Percentiles rank a stretch among this genome's conserved stretches.
phyloP scores from a whole-genome alignment of 495 filamentous ascomycete genomes.

The Penicillium mononematosum region DNA sequence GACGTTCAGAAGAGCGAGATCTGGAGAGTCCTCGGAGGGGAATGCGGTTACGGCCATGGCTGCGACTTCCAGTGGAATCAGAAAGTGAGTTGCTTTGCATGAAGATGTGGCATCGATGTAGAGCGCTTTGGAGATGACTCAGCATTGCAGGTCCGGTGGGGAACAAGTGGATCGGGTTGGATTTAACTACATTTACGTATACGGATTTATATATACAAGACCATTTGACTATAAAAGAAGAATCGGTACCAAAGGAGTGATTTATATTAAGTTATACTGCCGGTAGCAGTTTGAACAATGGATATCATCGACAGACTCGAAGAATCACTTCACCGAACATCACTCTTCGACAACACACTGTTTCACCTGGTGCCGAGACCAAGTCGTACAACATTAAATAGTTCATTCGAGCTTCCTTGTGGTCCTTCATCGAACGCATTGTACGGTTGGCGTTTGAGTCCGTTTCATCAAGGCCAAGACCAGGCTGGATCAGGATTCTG shows the following conservation, averaged over 20 bases:
- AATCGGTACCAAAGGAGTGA: too few relatives aligned
- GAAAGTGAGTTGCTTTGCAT: neutral
- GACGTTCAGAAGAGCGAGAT: slow-evolving; percentile 57
- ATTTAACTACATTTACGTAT: neutral
- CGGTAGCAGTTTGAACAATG: too few relatives aligned
- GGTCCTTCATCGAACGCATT: neutral
- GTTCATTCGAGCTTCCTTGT: neutral
- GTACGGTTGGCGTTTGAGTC: neutral
- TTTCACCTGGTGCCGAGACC: neutral
- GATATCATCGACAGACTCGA: neutral
- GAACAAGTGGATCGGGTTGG: neutral
- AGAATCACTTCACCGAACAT: neutral
- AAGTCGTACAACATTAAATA: neutral
- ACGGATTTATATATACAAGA: too few relatives aligned
- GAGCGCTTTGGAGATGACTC: neutral
- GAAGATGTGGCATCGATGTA: neutral
- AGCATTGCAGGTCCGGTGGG: neutral
- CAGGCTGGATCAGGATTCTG: neutral
- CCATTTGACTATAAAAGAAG: too few relatives aligned
- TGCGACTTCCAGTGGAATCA: neutral
- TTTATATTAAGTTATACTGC: too few relatives aligned
- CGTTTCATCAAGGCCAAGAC: neutral
- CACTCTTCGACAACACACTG: neutral
- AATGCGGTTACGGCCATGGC: slow-evolving; percentile 38
- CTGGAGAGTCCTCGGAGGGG: slow-evolving; percentile 29